phyloP scores from a whole-genome alignment of 140 eudicot species.

The Oenanthe javanica region DNA sequence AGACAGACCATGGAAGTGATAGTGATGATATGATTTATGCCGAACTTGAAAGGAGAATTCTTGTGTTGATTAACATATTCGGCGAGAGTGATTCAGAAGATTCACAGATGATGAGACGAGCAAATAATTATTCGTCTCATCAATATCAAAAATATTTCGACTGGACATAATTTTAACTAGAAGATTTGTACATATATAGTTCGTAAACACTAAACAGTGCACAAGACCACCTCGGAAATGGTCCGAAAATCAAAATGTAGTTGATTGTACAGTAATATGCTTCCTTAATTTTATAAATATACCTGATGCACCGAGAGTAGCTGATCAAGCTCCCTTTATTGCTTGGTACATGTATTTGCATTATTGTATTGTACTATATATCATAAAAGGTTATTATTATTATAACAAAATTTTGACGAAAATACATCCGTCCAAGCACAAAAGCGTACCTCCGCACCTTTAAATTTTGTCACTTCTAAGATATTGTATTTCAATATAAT shows the following conservation, averaged over 20 bases:
- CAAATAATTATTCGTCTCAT: neutral
- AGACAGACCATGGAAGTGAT: neutral
- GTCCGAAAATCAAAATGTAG: too few relatives aligned
- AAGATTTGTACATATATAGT: neutral
- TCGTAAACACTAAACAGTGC: neutral
- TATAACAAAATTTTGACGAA: too few relatives aligned
- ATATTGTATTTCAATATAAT: too few relatives aligned
- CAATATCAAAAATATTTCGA: constrained; percentile 23
- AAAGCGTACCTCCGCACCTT: too few relatives aligned
- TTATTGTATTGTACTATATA: neutral
- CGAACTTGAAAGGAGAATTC: constrained; percentile 8
- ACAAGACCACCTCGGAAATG: neutral
- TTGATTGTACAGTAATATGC: neutral
- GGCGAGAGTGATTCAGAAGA: constrained; percentile 23
- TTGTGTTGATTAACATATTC: neutral
- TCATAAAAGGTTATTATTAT: too few relatives aligned
- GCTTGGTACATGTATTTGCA: neutral
- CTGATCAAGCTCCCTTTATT: neutral
- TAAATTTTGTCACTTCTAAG: too few relatives aligned
- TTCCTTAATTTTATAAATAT: neutral
- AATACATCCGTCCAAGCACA: too few relatives aligned
- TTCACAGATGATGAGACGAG: neutral
- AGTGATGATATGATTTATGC: neutral
- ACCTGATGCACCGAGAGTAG: neutral
- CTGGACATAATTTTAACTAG: constrained; percentile 24